Evolutionary conservation across 495 filamentous ascomycete species (phyloP).

Genomic region (Trypethelium eluteriae): DNA sequence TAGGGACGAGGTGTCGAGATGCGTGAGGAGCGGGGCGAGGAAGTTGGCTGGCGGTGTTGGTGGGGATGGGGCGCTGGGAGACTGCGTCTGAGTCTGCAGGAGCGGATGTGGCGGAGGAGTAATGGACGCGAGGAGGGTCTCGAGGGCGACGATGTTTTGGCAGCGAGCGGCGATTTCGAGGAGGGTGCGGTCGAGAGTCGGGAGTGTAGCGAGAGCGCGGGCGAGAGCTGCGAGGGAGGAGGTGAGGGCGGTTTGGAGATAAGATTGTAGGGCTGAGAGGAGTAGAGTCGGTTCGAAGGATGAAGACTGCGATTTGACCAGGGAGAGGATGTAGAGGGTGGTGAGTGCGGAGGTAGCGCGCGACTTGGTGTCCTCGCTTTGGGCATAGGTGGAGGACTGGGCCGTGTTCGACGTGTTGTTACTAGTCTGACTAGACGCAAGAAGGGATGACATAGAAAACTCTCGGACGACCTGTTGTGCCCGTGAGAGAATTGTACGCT

Average conservation of each 20-base stretch:
- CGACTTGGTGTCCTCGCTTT: constrained; percentile 68
- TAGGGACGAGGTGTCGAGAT: constrained; percentile 78
- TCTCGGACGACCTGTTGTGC: constrained; percentile 76
- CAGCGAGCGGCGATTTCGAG: constrained; percentile 75
- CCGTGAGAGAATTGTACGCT: constrained; percentile 55
- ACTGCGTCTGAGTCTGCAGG: constrained; percentile 32
- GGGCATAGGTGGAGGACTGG: constrained; percentile 56
- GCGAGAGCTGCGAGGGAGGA: constrained; percentile 64
- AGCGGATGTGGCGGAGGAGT: constrained; percentile 60
- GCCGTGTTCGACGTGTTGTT: constrained; percentile 27
- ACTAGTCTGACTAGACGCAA: constrained; percentile 23
- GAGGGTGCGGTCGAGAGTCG: constrained; percentile 73
- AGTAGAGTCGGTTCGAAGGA: constrained; percentile 62
- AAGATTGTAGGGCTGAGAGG: constrained; percentile 68
- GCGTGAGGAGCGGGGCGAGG: constrained; percentile 62
- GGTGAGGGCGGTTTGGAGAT: constrained; percentile 67
- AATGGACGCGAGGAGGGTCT: constrained; percentile 62
- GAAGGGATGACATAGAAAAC: constrained; percentile 69
- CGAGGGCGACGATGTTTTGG: constrained; percentile 81
- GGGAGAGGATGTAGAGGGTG: constrained; percentile 76
- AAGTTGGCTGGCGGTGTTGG: constrained; percentile 47
- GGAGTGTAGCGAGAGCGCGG: constrained; percentile 67
- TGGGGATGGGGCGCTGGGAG: constrained; percentile 5
- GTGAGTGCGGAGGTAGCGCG: constrained; percentile 65
- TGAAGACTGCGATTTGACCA: constrained; percentile 37